Evolutionary conservation across 257 asterid genomes (phyloP), one percentile per base, ranked within the genome.

Genomic region (Plectranthus barbatus): DNA sequence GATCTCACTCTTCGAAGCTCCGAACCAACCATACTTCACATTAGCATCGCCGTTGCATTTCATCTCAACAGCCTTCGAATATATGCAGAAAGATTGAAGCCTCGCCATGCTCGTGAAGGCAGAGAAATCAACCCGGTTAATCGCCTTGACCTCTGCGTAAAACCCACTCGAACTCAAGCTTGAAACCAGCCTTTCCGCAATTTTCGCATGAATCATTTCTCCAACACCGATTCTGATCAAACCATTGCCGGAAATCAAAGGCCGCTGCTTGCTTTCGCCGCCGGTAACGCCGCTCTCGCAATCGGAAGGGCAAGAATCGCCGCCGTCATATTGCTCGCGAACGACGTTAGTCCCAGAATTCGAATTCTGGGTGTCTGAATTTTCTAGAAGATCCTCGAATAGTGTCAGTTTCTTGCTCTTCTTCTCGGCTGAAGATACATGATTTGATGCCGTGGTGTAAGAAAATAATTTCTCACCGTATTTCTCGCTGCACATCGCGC

Each of bases 1-100:
- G 8, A 82, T 68, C 39, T 82, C 84, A 41, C 51, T 51, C 74
- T 64, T 74, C 3, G 88, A 70, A 23, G 74, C 88, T 29, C 89
- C 83, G 46, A 37, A 80, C 92, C 89, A 84, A 29, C 79, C 86
- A 15, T 77, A 84, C 69, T 62, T 79, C 69, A 71, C 80, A 55
- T 80, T 76, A 2, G 80, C 77, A 55, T 78, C 55, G 60, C 88
- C 88, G 0, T 69, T 69, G 20, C 79, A 68, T 48, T 76, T 84
- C 4, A 37, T 58, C 44, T 69, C 82, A 67, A 78, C 53, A 7
- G 89, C 89, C 61, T 20, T 73, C 13, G 80, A 59, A 10, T 77
- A 80, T 33, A 62, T 24, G n/a, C 55, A 36, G 26, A 82, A 84
- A 1, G 80, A 51, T 24, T 72, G 69, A 42, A 73, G 46, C 67